Evolutionary conservation across 2,329 filamentous ascomycete genomes (phyloP), one percentile per base, ranked within the genome.

Genomic region (Colletotrichum tamarilloi): DNA sequence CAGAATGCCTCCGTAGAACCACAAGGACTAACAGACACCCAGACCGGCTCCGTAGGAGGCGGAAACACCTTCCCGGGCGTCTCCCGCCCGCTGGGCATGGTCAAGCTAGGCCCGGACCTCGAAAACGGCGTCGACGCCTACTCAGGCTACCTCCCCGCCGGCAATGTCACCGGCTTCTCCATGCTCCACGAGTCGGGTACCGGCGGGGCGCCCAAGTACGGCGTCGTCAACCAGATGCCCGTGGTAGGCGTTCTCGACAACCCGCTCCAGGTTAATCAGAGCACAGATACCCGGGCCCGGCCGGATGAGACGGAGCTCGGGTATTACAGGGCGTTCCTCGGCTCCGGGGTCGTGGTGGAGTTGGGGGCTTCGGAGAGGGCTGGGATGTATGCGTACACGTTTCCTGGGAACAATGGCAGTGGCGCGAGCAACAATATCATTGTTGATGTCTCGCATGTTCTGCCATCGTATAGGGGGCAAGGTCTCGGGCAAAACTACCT

Each of bases 121-220:
- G 84, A 86, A 68, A 84, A 83, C 14, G 86, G 85, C 14, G 81
- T 81, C 11, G 87, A 89, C 75, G 83, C 84, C 26, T 90, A 90
- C 76, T 89, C 87, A 2, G 88, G 88, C 19, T 90, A 88, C 73
- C 82, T 85, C 59, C 77, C 84, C 0, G 80, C 80, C 32, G 89
- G 89, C 3, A 85, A 87, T 38, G 88, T 92, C 75, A 88, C 86
- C 2, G 90, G 89, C 22, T 91, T 92, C 79, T 89, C 87, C 71
- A 85, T 92, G 87, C 88, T 92, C 77, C 91, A 92, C 75, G 90
- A 92, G 78, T 89, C 88, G 73, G 91, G 91, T 3, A 94, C 91
- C 0, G 92, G 92, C 8, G 92, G 92, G 1, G 90, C 90, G 1
- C 91, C 92, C 1, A 93, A 93, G 79, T 94, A 93, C 73, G 92